Conservation (phyloP, 768 basidiomycete genomes). For the Roridomyces roridus region DNA sequence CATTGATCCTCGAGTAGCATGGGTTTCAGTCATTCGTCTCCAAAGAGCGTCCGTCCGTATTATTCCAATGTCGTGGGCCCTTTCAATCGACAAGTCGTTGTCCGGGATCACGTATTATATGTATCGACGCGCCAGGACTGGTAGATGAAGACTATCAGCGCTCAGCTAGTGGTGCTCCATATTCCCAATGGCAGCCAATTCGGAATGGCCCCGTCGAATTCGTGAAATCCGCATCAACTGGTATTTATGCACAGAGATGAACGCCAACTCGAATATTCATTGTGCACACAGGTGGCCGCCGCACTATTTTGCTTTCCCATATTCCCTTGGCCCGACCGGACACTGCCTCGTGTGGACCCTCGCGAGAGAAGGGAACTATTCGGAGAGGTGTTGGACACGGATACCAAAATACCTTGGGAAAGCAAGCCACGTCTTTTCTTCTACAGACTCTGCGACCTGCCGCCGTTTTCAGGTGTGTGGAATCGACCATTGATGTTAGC, state of each 20-base stretch:
- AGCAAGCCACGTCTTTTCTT: constrained; percentile 78
- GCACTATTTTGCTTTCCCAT: constrained; percentile 79
- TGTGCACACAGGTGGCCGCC: constrained; percentile 40
- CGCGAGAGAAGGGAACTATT: constrained; percentile 76
- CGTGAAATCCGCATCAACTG: constrained; percentile 47
- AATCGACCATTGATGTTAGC: not conserved
- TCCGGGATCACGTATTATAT: constrained; percentile 78
- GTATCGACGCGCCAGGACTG: constrained; percentile 78
- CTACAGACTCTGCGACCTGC: constrained; percentile 69
- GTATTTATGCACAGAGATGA: constrained; percentile 40
- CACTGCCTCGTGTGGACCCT: constrained; percentile 75
- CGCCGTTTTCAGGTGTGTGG: constrained; percentile 70
- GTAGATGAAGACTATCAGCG: constrained; percentile 84
- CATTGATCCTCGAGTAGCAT: constrained; percentile 45
- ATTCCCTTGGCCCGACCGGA: constrained; percentile 85
- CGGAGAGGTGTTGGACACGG: constrained; percentile 79
- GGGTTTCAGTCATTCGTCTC: constrained; percentile 56
- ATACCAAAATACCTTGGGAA: constrained; percentile 84
- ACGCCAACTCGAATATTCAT: not conserved
- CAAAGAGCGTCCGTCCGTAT: constrained; percentile 59
- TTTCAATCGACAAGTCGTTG: constrained; percentile 62
- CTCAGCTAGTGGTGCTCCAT: constrained; percentile 52
- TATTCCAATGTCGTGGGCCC: constrained; percentile 72
- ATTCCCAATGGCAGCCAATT: constrained; percentile 61
- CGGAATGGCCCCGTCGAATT: constrained; percentile 65